Percentiles rank a stretch among this genome's conserved stretches.
These are phyloP conservation scores for Gastrodia elata DNA, from an alignment of 106 monocot species.

Conservation along the genomic window DNA sequence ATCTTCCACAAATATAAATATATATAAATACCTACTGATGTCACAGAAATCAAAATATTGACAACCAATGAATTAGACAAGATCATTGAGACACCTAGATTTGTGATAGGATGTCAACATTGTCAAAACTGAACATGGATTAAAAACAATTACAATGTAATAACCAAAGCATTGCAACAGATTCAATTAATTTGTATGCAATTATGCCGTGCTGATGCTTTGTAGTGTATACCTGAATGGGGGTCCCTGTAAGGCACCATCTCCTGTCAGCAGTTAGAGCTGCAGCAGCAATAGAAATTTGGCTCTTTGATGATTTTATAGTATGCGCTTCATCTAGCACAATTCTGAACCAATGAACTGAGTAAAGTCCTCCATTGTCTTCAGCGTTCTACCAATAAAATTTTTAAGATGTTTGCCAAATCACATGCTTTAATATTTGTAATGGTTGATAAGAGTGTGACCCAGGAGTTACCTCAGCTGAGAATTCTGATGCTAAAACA, in stretches of 20 bases:
- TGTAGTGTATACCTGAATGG: slow-evolving; percentile 65
- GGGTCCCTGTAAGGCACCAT: slow-evolving; percentile 97
- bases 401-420: not conserved
- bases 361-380: slow-evolving; percentile 83
- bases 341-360: slow-evolving; percentile 82
- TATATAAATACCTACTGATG: not conserved
- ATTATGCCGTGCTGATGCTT: not conserved
- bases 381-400: slow-evolving; percentile 50
- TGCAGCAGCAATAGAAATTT: slow-evolving; percentile 69
- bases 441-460: not conserved
- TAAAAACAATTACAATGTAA: not conserved
- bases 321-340: slow-evolving; percentile 95
- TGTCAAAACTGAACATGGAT: not conserved
- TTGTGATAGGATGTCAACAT: not conserved
- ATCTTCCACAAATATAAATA: not conserved
- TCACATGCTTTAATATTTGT: not conserved
- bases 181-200: not conserved
- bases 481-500: slow-evolving; percentile 77
- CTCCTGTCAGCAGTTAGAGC: slow-evolving; percentile 56
- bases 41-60: not conserved
- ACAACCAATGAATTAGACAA: not conserved
- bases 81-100: not conserved
- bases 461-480: slow-evolving; percentile 42
- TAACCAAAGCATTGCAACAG: not conserved
- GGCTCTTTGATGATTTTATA: slow-evolving; percentile 88